Evolutionary conservation across 768 basidiomycete species (phyloP), one percentile per base, ranked within the genome.

Genomic region (Serendipita sp.): DNA sequence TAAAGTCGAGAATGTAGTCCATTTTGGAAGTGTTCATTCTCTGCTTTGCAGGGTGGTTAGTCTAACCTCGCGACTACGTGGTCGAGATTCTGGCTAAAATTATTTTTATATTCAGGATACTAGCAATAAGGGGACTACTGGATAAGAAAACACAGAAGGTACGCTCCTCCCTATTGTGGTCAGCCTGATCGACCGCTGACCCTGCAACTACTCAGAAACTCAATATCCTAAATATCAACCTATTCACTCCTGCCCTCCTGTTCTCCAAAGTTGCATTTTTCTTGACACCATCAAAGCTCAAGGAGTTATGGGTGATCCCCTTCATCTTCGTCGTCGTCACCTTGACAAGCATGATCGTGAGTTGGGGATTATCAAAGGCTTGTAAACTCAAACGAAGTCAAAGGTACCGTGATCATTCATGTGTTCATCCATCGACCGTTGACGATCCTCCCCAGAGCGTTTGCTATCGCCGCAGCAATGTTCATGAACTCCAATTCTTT

Each of bases 181-280:
- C 5, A 10, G 48, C n/a, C 8, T 16, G 10, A n/a, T 27, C 34
- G 55, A 29, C 31, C 23, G 34, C 46, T 23, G 8, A 45, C 4
- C 8, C 13, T 16, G 64, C 23, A 46, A 13, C 33, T 31, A 1
- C 69, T 40, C 29, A 88, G 87, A 81, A 83, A 80, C 75, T 91
- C 18, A 91, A 91, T 69, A 78, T 81, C 23, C 75, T 95, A 62
- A 95, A 94, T 72, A 83, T 95, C 27, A 87, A 87, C 0, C 81
- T 97, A 36, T 96, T 97, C 75, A 91, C 88, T 0, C 88, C 89
- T 0, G 85, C 87, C 0, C 81, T 94, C 3, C 77, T 95, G 36
- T 94, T 95, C 75, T 92, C 89, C 11, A 98, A 96, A 75, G 92
- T 98, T 23, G 95, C 94, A 0, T 95, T 94, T 76, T 90, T 87